Conservation (phyloP, 192 early-diverging fungal species). For the Linnemannia schmuckeri region DNA sequence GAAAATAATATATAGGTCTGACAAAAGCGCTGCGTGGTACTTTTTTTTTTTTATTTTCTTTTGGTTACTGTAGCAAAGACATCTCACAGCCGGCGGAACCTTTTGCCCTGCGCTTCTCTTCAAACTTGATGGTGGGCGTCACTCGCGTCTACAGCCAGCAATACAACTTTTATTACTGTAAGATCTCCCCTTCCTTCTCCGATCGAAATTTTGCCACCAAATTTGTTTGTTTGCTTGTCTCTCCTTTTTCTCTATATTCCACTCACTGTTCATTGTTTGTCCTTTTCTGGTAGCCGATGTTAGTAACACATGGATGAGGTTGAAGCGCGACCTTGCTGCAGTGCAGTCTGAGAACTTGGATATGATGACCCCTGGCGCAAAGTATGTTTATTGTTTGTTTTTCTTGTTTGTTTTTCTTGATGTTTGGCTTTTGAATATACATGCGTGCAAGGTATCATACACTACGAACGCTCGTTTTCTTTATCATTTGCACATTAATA, state of each 20-base stretch:
- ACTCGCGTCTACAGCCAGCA: slow-evolving; percentile 67
- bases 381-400: slow-evolving; percentile 18
- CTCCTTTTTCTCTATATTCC: neutral
- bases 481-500: neutral
- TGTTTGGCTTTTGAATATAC: neutral
- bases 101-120: slow-evolving; percentile 67
- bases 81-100: slow-evolving; percentile 64
- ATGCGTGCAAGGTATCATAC: too few relatives aligned
- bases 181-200: neutral
- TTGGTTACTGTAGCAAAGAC: slow-evolving; percentile 16
- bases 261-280: neutral
- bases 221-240: neutral
- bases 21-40: neutral
- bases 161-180: slow-evolving; percentile 68
- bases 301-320: slow-evolving; percentile 51
- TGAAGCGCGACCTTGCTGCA: slow-evolving; percentile 43
- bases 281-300: slow-evolving; percentile 53
- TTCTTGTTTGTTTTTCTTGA: neutral
- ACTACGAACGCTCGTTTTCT: too few relatives aligned
- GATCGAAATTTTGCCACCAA: neutral
- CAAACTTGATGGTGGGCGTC: slow-evolving; percentile 72
- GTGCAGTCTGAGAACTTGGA: slow-evolving; percentile 41
- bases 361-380: slow-evolving; percentile 47
- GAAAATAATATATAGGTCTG: neutral
- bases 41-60: neutral